phyloP scores from a whole-genome alignment of 2,329 filamentous ascomycete genomes.

The Hansfordia pulvinata region DNA sequence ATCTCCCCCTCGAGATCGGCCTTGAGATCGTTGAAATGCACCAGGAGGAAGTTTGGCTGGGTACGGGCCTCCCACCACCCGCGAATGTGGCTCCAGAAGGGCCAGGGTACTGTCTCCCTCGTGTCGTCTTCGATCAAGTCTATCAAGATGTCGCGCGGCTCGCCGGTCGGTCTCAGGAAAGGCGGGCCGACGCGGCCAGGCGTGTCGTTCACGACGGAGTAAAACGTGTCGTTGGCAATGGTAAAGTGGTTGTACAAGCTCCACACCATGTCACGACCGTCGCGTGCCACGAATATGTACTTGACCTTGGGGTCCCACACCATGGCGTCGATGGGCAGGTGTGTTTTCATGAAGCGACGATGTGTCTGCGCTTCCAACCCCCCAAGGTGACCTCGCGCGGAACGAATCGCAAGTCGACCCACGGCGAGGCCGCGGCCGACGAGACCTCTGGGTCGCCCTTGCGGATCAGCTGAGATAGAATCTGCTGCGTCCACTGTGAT shows the following conservation, averaged over 20 bases:
- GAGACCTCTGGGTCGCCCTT: background rate
- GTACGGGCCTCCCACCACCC: background rate
- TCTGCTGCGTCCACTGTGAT: constrained; percentile 1
- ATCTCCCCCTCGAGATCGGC: background rate
- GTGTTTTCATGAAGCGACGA: background rate
- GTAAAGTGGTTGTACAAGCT: background rate
- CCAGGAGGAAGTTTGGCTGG: constrained; percentile 1
- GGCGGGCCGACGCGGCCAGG: constrained; percentile 1
- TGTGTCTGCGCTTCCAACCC: constrained; percentile 1
- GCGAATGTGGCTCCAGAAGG: background rate
- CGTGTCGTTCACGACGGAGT: background rate
- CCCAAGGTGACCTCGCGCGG: background rate
- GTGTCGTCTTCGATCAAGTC: constrained; percentile 1
- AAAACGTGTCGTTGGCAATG: background rate
- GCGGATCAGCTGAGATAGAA: background rate
- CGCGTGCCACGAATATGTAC: background rate
- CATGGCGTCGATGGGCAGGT: background rate
- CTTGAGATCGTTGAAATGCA: constrained; percentile 1
- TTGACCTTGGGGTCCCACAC: background rate
- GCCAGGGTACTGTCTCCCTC: background rate
- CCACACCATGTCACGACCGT: background rate
- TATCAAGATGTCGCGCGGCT: background rate
- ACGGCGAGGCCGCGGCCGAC: background rate
- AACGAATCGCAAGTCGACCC: background rate
- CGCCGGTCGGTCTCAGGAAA: background rate